phyloP scores from a whole-genome alignment of 169 alveolate genomes.

The Cyclospora cayetanensis region DNA sequence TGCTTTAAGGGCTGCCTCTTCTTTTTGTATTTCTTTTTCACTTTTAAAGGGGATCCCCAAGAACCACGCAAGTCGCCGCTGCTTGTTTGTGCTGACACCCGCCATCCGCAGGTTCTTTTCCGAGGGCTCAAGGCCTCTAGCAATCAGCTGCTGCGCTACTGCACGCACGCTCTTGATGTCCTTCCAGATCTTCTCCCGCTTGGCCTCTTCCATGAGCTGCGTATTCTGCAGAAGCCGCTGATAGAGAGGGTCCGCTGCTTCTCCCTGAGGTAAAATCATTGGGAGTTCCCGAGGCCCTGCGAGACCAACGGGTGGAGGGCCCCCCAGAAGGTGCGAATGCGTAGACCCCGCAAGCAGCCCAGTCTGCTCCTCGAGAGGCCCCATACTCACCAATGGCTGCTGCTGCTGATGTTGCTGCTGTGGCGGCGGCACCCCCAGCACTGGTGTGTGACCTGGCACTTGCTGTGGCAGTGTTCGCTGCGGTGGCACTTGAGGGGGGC shows the following conservation, averaged over 20 bases:
- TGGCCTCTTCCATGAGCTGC: neutral
- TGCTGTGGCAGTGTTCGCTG: neutral
- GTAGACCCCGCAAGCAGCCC: too few relatives aligned
- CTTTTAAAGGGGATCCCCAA: neutral
- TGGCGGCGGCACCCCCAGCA: neutral
- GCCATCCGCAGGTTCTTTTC: neutral
- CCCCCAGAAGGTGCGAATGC: neutral
- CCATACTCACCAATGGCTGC: neutral
- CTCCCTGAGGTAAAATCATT: neutral
- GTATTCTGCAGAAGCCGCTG: neutral
- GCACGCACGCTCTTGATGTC: neutral
- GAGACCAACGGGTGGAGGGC: neutral
- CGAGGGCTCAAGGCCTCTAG: neutral
- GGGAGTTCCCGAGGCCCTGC: neutral
- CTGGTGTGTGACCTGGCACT: neutral
- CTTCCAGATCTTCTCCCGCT: neutral
- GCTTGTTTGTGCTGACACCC: neutral
- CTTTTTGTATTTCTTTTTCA: neutral
- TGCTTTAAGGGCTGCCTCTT: neutral
- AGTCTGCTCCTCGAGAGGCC: neutral
- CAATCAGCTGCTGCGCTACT: neutral
- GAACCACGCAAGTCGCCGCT: neutral
- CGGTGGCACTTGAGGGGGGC: too few relatives aligned
- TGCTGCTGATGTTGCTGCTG: constrained; percentile 19
- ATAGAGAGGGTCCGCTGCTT: neutral